These are phyloP conservation scores for Fraxinus albicans DNA, from an alignment of 305 asterid genomes.

Conservation along the genomic window DNA sequence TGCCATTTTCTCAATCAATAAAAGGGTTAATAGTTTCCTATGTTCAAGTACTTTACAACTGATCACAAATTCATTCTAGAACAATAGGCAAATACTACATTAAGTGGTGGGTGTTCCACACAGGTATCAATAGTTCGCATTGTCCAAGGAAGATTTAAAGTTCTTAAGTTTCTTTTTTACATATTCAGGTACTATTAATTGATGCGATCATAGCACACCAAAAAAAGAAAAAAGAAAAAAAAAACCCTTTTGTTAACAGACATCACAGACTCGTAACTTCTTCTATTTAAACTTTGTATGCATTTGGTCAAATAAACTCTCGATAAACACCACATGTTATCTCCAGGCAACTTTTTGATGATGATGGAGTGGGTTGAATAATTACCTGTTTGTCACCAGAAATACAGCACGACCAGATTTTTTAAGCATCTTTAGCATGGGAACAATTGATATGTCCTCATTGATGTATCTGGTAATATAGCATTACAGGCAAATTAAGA, in stretches of 20 bases:
- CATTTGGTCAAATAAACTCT: background rate
- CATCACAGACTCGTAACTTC: background rate
- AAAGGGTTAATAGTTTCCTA: background rate
- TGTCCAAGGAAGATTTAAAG: background rate
- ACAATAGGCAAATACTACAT: background rate
- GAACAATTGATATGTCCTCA: slow-evolving; percentile 70
- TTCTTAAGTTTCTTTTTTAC: background rate
- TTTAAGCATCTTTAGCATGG: slow-evolving; percentile 90
- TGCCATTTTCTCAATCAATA: background rate
- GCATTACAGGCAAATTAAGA: background rate
- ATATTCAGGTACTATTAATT: background rate
- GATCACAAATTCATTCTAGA: background rate
- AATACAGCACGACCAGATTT: slow-evolving; percentile 90
- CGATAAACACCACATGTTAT: background rate
- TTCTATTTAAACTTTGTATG: background rate
- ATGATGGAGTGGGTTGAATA: background rate
- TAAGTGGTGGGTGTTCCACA: background rate
- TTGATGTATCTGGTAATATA: slow-evolving; percentile 42
- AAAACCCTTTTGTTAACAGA: background rate
- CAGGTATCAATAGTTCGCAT: background rate
- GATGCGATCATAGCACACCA: background rate
- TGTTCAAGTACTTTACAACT: background rate
- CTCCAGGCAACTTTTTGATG: background rate
- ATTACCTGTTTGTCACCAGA: slow-evolving; percentile 95
- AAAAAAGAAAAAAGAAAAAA: no score